Conservation (phyloP, 805 yeast species). For the Metschnikowia peoriensis region DNA sequence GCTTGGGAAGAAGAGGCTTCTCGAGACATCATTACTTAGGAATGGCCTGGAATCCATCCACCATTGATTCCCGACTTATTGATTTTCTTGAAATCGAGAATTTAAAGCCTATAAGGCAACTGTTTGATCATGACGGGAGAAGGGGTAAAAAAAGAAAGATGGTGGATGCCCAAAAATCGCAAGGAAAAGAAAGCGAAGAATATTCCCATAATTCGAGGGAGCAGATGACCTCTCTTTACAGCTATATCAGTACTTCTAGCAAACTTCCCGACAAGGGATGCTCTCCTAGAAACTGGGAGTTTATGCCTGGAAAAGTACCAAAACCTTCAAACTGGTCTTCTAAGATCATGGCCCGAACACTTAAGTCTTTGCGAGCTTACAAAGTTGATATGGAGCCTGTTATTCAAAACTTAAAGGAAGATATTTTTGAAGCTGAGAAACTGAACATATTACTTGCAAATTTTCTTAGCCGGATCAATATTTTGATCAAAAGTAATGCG, state of each 20-base stretch:
- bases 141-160: neutral
- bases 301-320: neutral
- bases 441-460: neutral
- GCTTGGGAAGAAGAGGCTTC: constrained; percentile 42
- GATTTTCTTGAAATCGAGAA: constrained; percentile 11
- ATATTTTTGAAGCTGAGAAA: neutral
- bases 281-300: neutral
- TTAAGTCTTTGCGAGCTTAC: neutral
- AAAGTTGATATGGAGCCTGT: neutral
- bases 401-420: neutral
- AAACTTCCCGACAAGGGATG: neutral
- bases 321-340: neutral
- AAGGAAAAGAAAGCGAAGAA: no score
- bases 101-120: neutral
- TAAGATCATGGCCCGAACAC: neutral
- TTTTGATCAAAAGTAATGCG: neutral
- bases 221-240: neutral
- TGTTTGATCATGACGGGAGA: neutral
- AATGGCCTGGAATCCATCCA: constrained; percentile 38
- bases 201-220: no score
- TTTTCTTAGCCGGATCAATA: neutral
- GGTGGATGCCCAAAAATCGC: no score
- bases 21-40: constrained; percentile 44
- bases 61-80: constrained; percentile 31
- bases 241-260: neutral